Base-by-base conservation (phyloP, 1,139 yeast genomes). In the Saccharomyces hybrid region DNA sequence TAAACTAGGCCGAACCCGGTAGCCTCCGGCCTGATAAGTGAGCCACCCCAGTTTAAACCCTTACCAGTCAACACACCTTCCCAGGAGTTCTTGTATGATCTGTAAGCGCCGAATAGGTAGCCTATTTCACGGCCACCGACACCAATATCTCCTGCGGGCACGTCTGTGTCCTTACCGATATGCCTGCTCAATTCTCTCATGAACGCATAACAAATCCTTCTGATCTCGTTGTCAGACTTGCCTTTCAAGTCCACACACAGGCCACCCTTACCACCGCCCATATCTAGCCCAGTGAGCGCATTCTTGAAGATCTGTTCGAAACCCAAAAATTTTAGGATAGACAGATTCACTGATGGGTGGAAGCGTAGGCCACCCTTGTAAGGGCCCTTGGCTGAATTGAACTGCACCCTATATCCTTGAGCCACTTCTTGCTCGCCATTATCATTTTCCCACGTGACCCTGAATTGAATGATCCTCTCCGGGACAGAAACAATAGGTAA, bases 201-300 rank as follows among this genome's bases (percentile, higher is more conserved):
- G 81, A 91, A 91, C 50, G 97, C 81, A 69, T 81, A 83, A 79
- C 97, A 91, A 83, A 91, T 91, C 75, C 96, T 85, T 81, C 99
- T 86, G 76, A 91, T 91, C 79, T 91, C 99, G 65, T 78, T 74
- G 75, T 90, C 95, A 56, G 96, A 80, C 76, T 86, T 86, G 69
- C 91, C 96, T 82, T 91, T 91, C 69, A 97, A 96, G 78, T 91
- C 89, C 76, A 91, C 93, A 77, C 91, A 97, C 61, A 96, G 80
- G 74, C 99, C 99, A 83, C 99, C 99, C 76, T 91, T 91, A 78
- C 97, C 99, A 79, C 99, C 99, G 73, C 99, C 99, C 88, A 91
- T 90, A 81, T 86, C 82, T 69, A 91, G 82, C 68, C 98, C 98
- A 67, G 99, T 91, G 70, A 91, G 81, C 54, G 99, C 98, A 72